Evolutionary conservation across 371 early-diverging fungal genomes (phyloP).

Genomic region (Syncephalastrum racemosum): DNA sequence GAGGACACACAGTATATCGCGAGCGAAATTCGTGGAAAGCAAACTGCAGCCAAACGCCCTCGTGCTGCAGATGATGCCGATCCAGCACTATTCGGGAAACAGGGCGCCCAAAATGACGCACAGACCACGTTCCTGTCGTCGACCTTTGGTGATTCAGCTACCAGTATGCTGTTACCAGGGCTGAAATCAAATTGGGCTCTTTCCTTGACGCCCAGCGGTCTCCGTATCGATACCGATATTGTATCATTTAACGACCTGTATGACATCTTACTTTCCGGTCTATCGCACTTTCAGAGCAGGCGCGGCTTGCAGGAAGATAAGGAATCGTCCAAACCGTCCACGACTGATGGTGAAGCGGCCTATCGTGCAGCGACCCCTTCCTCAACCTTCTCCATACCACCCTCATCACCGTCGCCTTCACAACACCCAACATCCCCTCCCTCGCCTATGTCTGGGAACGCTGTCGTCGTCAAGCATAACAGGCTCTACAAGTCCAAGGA

Average conservation of each 20-base stretch:
- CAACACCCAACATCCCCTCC: background rate
- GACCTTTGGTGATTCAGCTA: too few relatives aligned
- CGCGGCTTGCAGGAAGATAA: background rate
- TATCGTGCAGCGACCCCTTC: conserved; percentile 5
- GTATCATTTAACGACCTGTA: conserved; percentile 41
- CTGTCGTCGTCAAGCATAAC: conserved; percentile 32
- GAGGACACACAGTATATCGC: conserved; percentile 35
- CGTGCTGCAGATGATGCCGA: background rate
- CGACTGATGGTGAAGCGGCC: background rate
- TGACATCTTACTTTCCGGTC: conserved; percentile 37
- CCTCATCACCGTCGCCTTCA: background rate
- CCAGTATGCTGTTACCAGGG: conserved; percentile 2
- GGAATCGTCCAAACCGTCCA: background rate
- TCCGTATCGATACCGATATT: conserved; percentile 46
- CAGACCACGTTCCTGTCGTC: too few relatives aligned
- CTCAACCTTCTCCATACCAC: background rate
- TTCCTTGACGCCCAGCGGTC: conserved; percentile 38
- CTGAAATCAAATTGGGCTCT: conserved; percentile 38
- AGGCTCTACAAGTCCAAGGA: conserved; percentile 37
- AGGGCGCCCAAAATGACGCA: too few relatives aligned
- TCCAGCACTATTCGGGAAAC: background rate
- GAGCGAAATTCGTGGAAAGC: conserved; percentile 22
- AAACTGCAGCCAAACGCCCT: conserved; percentile 5
- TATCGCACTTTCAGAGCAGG: conserved; percentile 20
- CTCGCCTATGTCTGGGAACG: conserved; percentile 19